Conservation (phyloP, 1,284 basidiomycete species). For the Pseudozyma sp. region DNA sequence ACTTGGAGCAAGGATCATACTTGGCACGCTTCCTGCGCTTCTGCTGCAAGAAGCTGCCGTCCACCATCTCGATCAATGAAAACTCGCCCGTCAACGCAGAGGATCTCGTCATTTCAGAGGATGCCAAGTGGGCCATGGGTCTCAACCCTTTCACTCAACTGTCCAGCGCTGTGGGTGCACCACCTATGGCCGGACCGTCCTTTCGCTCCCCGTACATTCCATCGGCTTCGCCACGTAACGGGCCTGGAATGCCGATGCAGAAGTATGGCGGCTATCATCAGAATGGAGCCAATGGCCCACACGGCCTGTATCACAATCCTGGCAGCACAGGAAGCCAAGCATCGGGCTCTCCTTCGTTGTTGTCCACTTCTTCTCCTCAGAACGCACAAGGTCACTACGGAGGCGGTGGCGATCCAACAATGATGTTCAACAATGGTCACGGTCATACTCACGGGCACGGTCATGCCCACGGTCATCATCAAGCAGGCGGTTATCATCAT, state of each 20-base stretch:
- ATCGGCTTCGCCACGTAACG: conserved; percentile 19
- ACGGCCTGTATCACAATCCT: conserved; percentile 27
- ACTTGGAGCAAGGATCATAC: conserved; percentile 48
- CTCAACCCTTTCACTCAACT: conserved; percentile 39
- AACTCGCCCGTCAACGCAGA: conserved; percentile 52
- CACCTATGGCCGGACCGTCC: neutral
- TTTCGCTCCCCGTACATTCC: conserved; percentile 28
- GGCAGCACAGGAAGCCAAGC: conserved; percentile 21
- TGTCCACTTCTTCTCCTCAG: conserved; percentile 31
- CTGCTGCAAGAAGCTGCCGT: conserved; percentile 53
- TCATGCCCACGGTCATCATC: conserved; percentile 1
- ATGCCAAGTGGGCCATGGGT: conserved; percentile 51
- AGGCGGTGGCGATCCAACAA: conserved; percentile 9
- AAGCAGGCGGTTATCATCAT: conserved; percentile 5
- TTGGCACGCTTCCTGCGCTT: conserved; percentile 49
- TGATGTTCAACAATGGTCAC: conserved; percentile 31
- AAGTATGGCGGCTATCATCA: conserved; percentile 13
- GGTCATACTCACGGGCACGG: neutral
- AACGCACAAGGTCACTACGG: conserved; percentile 13
- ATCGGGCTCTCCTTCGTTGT: conserved; percentile 32
- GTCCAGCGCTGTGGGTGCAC: conserved; percentile 16
- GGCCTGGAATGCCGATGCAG: conserved; percentile 10
- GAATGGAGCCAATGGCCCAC: conserved; percentile 16
- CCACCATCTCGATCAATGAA: conserved; percentile 53
- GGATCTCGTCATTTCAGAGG: conserved; percentile 46